phyloP scores from a whole-genome alignment of 176 grass and related monocot species.

The Otatea glauca region DNA sequence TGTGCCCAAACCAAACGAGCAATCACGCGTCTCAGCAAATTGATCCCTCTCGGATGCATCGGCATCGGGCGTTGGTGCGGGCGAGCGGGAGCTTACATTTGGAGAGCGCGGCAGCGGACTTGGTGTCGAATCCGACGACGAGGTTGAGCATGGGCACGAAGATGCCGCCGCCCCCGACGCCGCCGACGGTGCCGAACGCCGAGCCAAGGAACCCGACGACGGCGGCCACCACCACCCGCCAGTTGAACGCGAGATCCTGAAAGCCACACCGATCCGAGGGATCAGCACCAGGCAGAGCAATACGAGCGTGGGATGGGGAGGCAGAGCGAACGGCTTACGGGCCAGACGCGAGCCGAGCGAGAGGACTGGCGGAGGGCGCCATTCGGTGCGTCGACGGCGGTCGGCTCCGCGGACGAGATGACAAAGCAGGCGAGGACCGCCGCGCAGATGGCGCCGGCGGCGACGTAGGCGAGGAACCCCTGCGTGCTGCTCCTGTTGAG shows the following conservation, averaged over 20 bases:
- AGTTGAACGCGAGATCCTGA: constrained; percentile 82
- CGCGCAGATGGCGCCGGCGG: constrained; percentile 48
- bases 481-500: constrained; percentile 58
- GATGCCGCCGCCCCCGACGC: constrained; percentile 93
- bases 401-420: constrained; percentile 34
- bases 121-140: constrained; percentile 94
- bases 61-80: not conserved
- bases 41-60: not conserved
- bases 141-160: constrained; percentile 98
- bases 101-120: constrained; percentile 92
- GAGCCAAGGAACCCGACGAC: constrained; percentile 88
- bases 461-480: constrained; percentile 64
- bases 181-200: constrained; percentile 93
- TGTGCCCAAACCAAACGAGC: constrained; percentile 33
- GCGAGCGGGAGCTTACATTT: constrained; percentile 71
- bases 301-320: not conserved
- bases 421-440: constrained; percentile 65
- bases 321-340: constrained; percentile 58
- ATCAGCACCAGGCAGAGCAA: not conserved
- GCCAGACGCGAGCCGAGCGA: constrained; percentile 63
- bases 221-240: constrained; percentile 70
- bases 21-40: constrained; percentile 3
- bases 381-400: not conserved
- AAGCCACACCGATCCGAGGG: not conserved
- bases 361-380: constrained; percentile 41